Conservation (phyloP, 2,329 filamentous ascomycete species). For the Pestalotiopsis sp. region DNA sequence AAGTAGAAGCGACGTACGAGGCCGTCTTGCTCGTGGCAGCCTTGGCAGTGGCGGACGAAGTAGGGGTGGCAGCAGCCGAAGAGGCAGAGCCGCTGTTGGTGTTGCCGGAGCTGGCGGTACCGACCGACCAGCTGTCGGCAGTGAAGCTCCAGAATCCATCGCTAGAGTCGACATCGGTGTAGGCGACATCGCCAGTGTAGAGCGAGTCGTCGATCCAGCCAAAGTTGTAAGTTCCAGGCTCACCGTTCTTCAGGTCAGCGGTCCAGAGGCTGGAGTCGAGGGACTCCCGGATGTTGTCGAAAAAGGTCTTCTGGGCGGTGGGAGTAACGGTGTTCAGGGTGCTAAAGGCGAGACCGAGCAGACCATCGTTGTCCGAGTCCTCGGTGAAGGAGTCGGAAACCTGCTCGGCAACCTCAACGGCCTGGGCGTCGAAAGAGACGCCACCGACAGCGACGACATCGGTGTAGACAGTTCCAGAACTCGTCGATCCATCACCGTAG, state of each 20-base stretch:
- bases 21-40: neutral
- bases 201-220: slow-evolving; percentile 30
- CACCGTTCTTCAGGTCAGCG: slow-evolving; percentile 28
- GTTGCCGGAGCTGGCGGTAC: slow-evolving; percentile 15
- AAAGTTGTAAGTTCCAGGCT: slow-evolving; percentile 34
- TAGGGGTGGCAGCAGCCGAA: neutral
- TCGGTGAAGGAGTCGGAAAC: slow-evolving; percentile 30
- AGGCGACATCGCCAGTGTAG: slow-evolving; percentile 28
- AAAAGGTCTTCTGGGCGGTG: slow-evolving; percentile 30
- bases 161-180: slow-evolving; percentile 26
- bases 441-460: slow-evolving; percentile 31
- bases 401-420: slow-evolving; percentile 31
- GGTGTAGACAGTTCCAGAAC: slow-evolving; percentile 35
- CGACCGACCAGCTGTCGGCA: slow-evolving; percentile 28
- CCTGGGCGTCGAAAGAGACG: slow-evolving; percentile 27
- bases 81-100: neutral
- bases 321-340: slow-evolving; percentile 32
- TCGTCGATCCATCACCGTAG: slow-evolving; percentile 32
- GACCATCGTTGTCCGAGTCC: slow-evolving; percentile 30
- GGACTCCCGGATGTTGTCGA: slow-evolving; percentile 29
- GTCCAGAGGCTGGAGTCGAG: slow-evolving; percentile 31
- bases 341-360: slow-evolving; percentile 35
- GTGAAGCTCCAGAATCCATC: slow-evolving; percentile 34
- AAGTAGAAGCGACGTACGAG: neutral
- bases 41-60: neutral